These are phyloP conservation scores for Singerocomus rubriflavus DNA, from an alignment of 1,284 basidiomycete species.

Conservation along the genomic window DNA sequence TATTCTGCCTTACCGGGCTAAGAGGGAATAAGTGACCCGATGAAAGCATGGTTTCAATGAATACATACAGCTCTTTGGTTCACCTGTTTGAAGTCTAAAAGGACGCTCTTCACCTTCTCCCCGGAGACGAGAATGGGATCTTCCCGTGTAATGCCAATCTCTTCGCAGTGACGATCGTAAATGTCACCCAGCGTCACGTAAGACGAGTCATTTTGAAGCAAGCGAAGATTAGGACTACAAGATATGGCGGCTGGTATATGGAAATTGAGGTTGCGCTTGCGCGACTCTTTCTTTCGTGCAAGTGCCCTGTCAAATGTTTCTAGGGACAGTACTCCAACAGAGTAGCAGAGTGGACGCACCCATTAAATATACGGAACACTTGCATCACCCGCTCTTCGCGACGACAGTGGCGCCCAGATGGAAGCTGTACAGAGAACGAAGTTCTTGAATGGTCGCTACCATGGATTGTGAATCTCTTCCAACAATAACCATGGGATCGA, in stretches of 20 bases:
- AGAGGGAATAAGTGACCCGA: constrained; percentile 4
- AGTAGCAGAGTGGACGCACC: constrained; percentile 45
- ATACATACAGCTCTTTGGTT: constrained; percentile 48
- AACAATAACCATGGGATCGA: constrained; percentile 82
- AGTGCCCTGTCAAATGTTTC: constrained; percentile 57
- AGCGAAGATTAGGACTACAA: constrained; percentile 79
- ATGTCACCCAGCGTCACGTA: constrained; percentile 93
- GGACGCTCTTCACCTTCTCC: constrained; percentile 76
- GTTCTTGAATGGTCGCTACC: constrained; percentile 91
- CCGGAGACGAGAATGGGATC: constrained; percentile 84
- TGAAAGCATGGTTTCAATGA: constrained; percentile 8
- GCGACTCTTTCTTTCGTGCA: constrained; percentile 85
- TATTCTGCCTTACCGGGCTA: constrained; percentile 70
- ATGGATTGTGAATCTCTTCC: constrained; percentile 88
- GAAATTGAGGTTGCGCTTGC: constrained; percentile 91
- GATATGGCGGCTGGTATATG: constrained; percentile 88
- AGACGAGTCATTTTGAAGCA: constrained; percentile 90
- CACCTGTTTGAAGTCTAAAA: constrained; percentile 56
- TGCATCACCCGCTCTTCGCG: constrained; percentile 94
- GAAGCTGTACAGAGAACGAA: constrained; percentile 90
- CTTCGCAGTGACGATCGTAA: constrained; percentile 86
- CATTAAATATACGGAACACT: constrained; percentile 90
- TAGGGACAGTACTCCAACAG: constrained; percentile 8
- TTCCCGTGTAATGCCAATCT: constrained; percentile 78
- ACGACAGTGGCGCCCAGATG: constrained; percentile 83